Evolutionary conservation across 805 yeast genomes (phyloP), one percentile per base, ranked within the genome.

Genomic region (Lipomyces orientalis): DNA sequence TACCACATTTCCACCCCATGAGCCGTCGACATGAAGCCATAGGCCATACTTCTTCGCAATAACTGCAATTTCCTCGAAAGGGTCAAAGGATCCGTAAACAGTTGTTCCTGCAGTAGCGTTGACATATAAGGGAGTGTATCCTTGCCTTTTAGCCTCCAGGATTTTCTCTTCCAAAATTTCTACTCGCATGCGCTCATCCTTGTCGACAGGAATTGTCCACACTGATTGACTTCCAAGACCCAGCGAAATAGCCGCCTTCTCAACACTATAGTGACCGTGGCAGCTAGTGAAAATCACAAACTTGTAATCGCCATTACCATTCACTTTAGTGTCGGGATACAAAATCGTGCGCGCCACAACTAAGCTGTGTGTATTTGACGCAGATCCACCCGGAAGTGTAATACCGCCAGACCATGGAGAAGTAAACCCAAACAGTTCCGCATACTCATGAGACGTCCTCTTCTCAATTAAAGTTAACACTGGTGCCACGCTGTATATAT

Each of bases 41-140:
- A 86, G 61, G n/a, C 82, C 77, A 76, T 87, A 75, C 65, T 81
- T 81, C 64, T 84, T 80, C 16, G 93, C 86, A 1, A 91, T 76
- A 0, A 66, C 74, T 0, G 87, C 77, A 46, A 91, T 86, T 54
- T 83, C 84, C 33, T 75, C 81, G 73, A 91, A 83, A 25, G 89
- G 87, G 74, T 91, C 97, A 76, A 83, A 91, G 6, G 95, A 89
- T 0, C 97, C 97, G 73, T 87, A 89, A 0, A 91, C 97, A 0
- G 97, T 91, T 10, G 96, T 90, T 1, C 97, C 97, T 0, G 97
- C 96, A 2, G 97, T 91, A 12, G 90, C 93, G 75, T 88, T 90
- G 65, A 91, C 80, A 75, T 89, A 90, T 46, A 91, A 79, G 0
- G 97, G 97, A 0, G 89, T 87, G 74, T 72, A 84, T 0, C 96